phyloP scores from a whole-genome alignment of 805 yeast species.

The Maudiozyma bulderi region DNA sequence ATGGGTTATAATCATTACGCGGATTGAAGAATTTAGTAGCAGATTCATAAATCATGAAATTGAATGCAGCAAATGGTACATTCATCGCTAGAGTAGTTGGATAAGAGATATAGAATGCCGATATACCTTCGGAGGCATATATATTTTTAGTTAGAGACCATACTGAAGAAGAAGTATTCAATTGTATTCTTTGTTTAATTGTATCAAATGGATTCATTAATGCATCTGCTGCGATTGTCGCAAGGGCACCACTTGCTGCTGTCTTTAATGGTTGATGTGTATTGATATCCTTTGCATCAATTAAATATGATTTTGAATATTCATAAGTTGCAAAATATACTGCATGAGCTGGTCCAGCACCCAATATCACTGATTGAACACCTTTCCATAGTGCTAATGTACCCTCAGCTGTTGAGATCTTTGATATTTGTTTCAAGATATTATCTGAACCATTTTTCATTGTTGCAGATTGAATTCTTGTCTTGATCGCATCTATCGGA shows the following conservation, averaged over 20 bases:
- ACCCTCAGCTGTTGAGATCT: slow-evolving; percentile 82
- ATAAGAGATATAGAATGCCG: slow-evolving; percentile 84
- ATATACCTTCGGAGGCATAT: slow-evolving; percentile 53
- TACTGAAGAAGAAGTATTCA: slow-evolving; percentile 24
- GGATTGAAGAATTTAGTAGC: slow-evolving; percentile 76
- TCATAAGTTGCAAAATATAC: slow-evolving; percentile 93
- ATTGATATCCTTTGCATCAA: slow-evolving; percentile 26
- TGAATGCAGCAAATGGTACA: slow-evolving; percentile 90
- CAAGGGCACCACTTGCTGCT: slow-evolving; percentile 80
- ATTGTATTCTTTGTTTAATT: slow-evolving; percentile 89
- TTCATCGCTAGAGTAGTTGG: slow-evolving; percentile 90
- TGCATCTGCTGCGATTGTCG: slow-evolving; percentile 89
- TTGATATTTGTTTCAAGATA: slow-evolving; percentile 58
- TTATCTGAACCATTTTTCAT: slow-evolving; percentile 12
- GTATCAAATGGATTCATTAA: slow-evolving; percentile 97
- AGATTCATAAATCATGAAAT: slow-evolving; percentile 86
- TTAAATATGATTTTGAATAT: slow-evolving; percentile 38
- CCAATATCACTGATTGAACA: slow-evolving; percentile 78
- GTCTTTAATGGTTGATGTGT: slow-evolving; percentile 70
- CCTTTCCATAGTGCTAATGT: slow-evolving; percentile 88
- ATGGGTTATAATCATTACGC: slow-evolving; percentile 67
- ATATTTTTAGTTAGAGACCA: slow-evolving; percentile 32
- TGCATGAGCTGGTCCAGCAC: slow-evolving; percentile 99
- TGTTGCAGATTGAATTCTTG: slow-evolving; percentile 66
- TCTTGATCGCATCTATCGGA: slow-evolving; percentile 93